Evolutionary conservation across 768 basidiomycete genomes (phyloP).

Genomic region (Leucocoprinus birnbaumii): DNA sequence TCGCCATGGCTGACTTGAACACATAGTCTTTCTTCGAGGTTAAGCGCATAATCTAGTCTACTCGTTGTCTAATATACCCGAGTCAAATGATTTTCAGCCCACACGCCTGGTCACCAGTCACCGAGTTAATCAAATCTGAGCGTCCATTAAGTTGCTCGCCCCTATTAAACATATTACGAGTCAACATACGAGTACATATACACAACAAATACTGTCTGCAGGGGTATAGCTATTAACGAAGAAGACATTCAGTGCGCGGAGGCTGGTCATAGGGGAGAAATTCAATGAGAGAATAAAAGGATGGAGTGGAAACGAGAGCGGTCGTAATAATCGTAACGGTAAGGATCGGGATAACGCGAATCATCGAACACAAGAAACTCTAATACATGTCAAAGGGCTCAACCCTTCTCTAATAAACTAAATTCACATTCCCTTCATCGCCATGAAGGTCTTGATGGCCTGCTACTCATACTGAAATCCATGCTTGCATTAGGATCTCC

Average conservation of each 20-base stretch:
- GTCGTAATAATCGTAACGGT: too few relatives aligned
- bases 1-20: not conserved
- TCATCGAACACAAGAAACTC: conserved; percentile 3
- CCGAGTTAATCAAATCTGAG: not conserved
- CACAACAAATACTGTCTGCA: conserved; percentile 6
- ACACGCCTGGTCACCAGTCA: not conserved
- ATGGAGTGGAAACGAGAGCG: conserved; percentile 12
- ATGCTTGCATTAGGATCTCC: conserved; percentile 44
- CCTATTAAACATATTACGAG: not conserved
- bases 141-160: not conserved
- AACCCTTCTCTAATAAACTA: conserved; percentile 13
- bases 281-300: conserved; percentile 1
- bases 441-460: conserved; percentile 52
- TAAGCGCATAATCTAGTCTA: conserved; percentile 73
- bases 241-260: too few relatives aligned
- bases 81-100: not conserved
- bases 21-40: conserved; percentile 85
- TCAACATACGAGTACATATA: conserved; percentile 8
- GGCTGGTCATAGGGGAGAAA: not conserved
- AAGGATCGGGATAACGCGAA: not conserved
- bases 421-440: conserved; percentile 32
- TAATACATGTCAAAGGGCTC: conserved; percentile 11
- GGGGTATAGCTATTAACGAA: conserved; percentile 19
- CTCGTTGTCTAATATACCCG: conserved; percentile 16
- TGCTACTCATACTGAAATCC: conserved; percentile 45